Base-by-base conservation (phyloP, 2,329 filamentous ascomycete species). In the Botrytis hyacinthi region DNA sequence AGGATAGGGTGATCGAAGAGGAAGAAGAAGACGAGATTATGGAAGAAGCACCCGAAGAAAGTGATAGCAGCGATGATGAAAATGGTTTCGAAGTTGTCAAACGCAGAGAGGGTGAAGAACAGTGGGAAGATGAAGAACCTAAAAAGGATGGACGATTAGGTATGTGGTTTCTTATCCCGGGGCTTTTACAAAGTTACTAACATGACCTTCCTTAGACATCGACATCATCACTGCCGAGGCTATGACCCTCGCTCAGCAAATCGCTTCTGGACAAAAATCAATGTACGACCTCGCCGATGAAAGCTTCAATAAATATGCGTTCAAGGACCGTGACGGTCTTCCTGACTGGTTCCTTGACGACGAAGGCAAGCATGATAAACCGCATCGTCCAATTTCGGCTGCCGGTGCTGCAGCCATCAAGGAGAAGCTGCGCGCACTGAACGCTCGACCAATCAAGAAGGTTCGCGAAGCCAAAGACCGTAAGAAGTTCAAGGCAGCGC, bases 161-260 rank as follows among this genome's bases (percentile, higher is more conserved):
- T 90, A 85, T 44, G 54, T 63, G 46, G 35, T 6, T 42, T 40
- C 44, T 14, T 37, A 9, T 12, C 7, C 35, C 10, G 14, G 26
- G 29, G 37, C 22, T 37, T n/a, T 44, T 29, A 26, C 37, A 69
- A 16, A 8, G n/a, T 26, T 73, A 54, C 78, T 80, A 74, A 81
- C 73, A 72, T 37, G 42, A 42, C 35, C 16, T 57, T 20, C 35
- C 72, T 81, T 83, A 87, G 95, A 98, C 81, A 97, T 99, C 83
- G 94, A 98, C 82, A 98, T 99, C 80, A 97, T 98, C 80, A 99
- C 96, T n/a, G 96, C 94, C 8, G 96, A 99, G 85, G 96, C 97
- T 76, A 99, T 99, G 96, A 97, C 95, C 0, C 87, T 99, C 26
- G 97, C 96, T 0, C 96, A 98, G 77, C 89, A 94, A 80, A 91